Evolutionary conservation across 495 filamentous ascomycete species (phyloP).

Genomic region (Penicillium macrosclerotiorum): DNA sequence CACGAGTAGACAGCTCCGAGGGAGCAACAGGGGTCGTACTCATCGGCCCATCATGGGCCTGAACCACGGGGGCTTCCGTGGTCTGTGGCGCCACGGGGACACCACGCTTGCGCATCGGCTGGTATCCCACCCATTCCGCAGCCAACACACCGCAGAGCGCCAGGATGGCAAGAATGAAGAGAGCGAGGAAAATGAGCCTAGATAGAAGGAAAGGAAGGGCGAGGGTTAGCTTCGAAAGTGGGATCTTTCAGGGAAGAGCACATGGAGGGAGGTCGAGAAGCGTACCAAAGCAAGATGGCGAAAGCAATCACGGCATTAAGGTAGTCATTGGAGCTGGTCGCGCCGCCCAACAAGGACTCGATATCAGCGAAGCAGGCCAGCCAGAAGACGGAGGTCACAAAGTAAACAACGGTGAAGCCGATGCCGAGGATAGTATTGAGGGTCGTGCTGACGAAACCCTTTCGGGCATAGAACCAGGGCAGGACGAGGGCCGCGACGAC

Average conservation of each 20-base stretch:
- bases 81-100: not conserved
- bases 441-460: constrained; percentile 12
- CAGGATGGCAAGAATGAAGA: constrained; percentile 28
- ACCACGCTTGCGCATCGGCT: constrained; percentile 16
- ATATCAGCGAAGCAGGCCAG: constrained; percentile 34
- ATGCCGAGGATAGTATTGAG: constrained; percentile 24
- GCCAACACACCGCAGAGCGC: constrained; percentile 27
- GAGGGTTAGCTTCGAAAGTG: not conserved
- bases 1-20: constrained; percentile 14
- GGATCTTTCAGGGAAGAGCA: not conserved
- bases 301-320: constrained; percentile 30
- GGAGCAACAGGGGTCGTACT: constrained; percentile 13
- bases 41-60: constrained; percentile 16
- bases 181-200: constrained; percentile 30
- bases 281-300: constrained; percentile 31
- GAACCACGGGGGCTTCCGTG: not conserved
- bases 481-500: constrained; percentile 14
- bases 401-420: constrained; percentile 19
- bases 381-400: constrained; percentile 35
- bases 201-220: not conserved
- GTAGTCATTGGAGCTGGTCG: constrained; percentile 11
- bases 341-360: constrained; percentile 11
- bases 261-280: too few species aligned
- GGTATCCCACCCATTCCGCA: constrained; percentile 26
- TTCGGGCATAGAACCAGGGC: constrained; percentile 24